Evolutionary conservation across 2,329 filamentous ascomycete genomes (phyloP), one percentile per base, ranked within the genome.

Genomic region (Fusarium sp.): DNA sequence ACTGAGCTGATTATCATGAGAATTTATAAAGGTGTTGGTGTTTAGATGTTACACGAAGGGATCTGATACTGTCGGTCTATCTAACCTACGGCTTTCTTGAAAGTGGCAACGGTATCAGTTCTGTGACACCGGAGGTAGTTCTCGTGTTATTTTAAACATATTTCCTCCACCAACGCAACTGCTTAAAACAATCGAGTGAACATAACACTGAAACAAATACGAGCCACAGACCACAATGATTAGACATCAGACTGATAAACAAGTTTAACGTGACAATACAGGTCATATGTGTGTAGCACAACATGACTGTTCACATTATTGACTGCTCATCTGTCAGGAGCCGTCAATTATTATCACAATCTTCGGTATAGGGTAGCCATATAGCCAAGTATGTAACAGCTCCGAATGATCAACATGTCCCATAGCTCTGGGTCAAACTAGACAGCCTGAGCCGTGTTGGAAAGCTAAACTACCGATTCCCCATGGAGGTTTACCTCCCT

Each of bases 331-430:
- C 6, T 49, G 31, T 15, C 23, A 6, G 15, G 28, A 38, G 7
- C n/a, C 13, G 23, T 38, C n/a, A 8, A 50, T 12, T 3, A 30
- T 44, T n/a, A n/a, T 36, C 10, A 8, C 33, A 6, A 1, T 12
- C 12, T 9, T 5, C 20, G 4, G 23, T 62, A 9, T 6, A 63
- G 58, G 60, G 50, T 63, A 63, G 20, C 16, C 28, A 13, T 8
- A 4, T 5, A 20, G 13, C 16, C 12, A n/a, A 13, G 23, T 57
- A 23, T 23, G 36, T 31, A 46, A 47, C 34, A 46, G n/a, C n/a
- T 42, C 37, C 3, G 36, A 30, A 34, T 26, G 26, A 52, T 45
- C 26, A 23, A n/a, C 51, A 45, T 8, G 45, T 36, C 13, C 53
- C 36, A 15, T 16, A 30, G 20, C 16, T 28, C 33, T 42, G 20